Conservation (phyloP, 164 flowering plant species). For the Vitis amurensis region DNA sequence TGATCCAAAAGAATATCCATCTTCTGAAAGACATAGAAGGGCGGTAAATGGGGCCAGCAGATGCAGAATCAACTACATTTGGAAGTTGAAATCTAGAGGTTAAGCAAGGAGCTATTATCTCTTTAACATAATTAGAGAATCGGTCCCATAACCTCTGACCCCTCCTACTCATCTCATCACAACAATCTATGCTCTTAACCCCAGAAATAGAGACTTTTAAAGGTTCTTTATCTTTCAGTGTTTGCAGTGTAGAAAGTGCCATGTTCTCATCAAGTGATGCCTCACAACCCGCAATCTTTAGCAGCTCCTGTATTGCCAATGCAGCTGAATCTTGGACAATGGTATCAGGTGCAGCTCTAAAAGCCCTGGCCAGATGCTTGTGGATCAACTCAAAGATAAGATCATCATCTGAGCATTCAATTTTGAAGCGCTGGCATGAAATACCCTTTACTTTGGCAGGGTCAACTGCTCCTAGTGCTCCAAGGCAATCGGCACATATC, state of each 20-base stretch:
- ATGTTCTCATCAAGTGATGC: conserved; percentile 80
- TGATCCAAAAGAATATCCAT: conserved; percentile 93
- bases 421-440: conserved; percentile 79
- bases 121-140: conserved; percentile 93
- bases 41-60: conserved; percentile 73
- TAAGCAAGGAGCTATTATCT: conserved; percentile 96
- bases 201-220: conserved; percentile 21
- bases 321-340: conserved; percentile 96
- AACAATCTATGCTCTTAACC: conserved; percentile 15
- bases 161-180: conserved; percentile 48
- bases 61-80: conserved; percentile 66
- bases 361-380: conserved; percentile 95
- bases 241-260: conserved; percentile 33
- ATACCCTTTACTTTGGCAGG: conserved; percentile 84
- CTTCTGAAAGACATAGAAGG: conserved; percentile 91
- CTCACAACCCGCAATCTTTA: conserved; percentile 95
- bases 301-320: conserved; percentile 93
- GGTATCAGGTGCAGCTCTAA: conserved; percentile 96
- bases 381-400: conserved; percentile 94
- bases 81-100: conserved; percentile 95
- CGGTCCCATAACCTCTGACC: conserved; percentile 94
- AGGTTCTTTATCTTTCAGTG: conserved; percentile 34
- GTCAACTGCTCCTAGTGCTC: conserved; percentile 95
- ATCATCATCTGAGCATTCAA: conserved; percentile 98
- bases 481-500: conserved; percentile 97